Conservation (phyloP, 1,139 yeast species). For the Wickerhamomyces sp. region DNA sequence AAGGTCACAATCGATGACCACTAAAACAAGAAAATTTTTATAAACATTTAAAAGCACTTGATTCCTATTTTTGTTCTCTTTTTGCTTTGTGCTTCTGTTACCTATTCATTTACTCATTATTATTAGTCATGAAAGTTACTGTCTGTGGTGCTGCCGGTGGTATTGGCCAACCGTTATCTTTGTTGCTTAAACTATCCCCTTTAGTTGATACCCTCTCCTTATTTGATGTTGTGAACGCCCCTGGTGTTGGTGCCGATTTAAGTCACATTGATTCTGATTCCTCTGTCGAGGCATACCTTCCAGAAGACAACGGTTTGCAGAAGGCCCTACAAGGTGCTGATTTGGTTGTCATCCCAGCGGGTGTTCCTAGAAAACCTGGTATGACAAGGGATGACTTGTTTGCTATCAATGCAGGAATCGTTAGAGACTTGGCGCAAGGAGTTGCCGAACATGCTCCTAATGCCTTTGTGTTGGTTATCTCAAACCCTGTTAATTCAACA, state of each 20-base stretch:
- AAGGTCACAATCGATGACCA: too few relatives aligned
- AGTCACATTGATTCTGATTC: slow-evolving; percentile 86
- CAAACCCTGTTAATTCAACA: slow-evolving; percentile 95
- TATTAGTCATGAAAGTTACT: slow-evolving; percentile 45
- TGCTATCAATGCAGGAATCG: slow-evolving; percentile 89
- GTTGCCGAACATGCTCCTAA: slow-evolving; percentile 71
- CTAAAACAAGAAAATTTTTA: too few relatives aligned
- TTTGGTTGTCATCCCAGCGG: slow-evolving; percentile 88
- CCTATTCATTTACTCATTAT: not conserved
- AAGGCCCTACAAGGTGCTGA: slow-evolving; percentile 67
- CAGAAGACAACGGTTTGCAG: slow-evolving; percentile 53
- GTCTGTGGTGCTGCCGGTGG: slow-evolving; percentile 84
- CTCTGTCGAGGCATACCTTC: slow-evolving; percentile 63
- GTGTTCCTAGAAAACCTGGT: slow-evolving; percentile 97
- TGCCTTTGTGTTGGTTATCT: slow-evolving; percentile 74
- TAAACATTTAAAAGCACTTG: too few relatives aligned
- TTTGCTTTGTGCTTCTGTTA: not conserved
- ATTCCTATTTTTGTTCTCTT: too few relatives aligned
- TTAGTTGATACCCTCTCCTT: slow-evolving; percentile 60
- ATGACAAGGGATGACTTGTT: slow-evolving; percentile 97
- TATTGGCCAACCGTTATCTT: slow-evolving; percentile 91
- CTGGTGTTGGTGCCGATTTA: slow-evolving; percentile 92
- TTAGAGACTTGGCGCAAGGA: slow-evolving; percentile 75
- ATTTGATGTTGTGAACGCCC: slow-evolving; percentile 85
- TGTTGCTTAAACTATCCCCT: slow-evolving; percentile 62